Evolutionary conservation across 1,139 yeast species (phyloP).

Genomic region (Protomyces lactucae-debilis): DNA sequence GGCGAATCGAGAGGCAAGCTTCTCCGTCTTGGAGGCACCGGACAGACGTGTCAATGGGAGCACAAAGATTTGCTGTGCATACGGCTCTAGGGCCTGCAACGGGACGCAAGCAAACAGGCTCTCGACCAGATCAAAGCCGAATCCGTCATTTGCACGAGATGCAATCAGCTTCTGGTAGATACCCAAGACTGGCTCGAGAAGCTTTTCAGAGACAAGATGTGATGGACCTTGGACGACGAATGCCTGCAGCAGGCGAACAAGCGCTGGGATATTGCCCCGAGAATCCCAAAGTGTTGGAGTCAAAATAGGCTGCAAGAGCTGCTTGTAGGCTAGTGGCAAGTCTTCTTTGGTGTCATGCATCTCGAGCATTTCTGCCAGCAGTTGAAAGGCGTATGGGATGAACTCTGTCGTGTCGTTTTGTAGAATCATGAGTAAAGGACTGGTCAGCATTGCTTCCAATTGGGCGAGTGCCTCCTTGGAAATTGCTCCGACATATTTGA

Average conservation of each 20-base stretch:
- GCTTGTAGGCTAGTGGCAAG: slow-evolving; percentile 61
- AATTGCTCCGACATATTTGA: slow-evolving; percentile 47
- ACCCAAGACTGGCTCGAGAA: slow-evolving; percentile 72
- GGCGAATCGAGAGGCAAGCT: slow-evolving; percentile 55
- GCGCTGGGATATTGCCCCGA: slow-evolving; percentile 88
- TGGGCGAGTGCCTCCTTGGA: slow-evolving; percentile 16
- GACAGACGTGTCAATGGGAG: slow-evolving; percentile 67
- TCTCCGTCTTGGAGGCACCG: slow-evolving; percentile 75
- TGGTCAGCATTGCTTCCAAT: slow-evolving; percentile 57
- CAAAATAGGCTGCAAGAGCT: slow-evolving; percentile 71
- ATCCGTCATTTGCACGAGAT: slow-evolving; percentile 69
- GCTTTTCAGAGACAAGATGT: slow-evolving; percentile 38
- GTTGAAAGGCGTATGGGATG: slow-evolving; percentile 86
- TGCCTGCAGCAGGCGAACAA: slow-evolving; percentile 70
- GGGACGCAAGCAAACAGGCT: slow-evolving; percentile 60
- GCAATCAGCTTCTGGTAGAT: slow-evolving; percentile 93
- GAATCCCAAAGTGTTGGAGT: slow-evolving; percentile 91
- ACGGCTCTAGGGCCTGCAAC: slow-evolving; percentile 48
- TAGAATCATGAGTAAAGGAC: slow-evolving; percentile 61
- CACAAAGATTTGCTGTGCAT: slow-evolving; percentile 65
- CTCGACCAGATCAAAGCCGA: slow-evolving; percentile 82
- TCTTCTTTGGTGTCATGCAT: slow-evolving; percentile 47
- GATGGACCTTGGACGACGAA: slow-evolving; percentile 62
- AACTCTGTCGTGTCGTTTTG: slow-evolving; percentile 89
- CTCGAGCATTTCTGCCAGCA: slow-evolving; percentile 72